Evolutionary conservation across 202 grass and related monocot genomes (phyloP).

Genomic region (Elaeis oleifera): DNA sequence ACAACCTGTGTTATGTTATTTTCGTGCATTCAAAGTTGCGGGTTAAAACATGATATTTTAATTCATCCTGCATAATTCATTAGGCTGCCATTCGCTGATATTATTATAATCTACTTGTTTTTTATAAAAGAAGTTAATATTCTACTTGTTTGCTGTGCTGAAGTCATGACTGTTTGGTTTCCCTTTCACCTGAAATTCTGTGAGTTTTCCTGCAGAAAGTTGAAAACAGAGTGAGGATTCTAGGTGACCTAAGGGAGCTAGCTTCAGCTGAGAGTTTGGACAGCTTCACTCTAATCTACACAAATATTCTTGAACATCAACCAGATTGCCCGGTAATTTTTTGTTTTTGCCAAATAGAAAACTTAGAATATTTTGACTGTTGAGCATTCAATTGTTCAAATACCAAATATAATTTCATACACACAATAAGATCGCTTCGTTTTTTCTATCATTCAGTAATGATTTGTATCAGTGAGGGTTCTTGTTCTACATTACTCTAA

Average conservation of each 20-base stretch:
- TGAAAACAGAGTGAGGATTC: slow-evolving; percentile 85
- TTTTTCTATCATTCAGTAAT: background rate
- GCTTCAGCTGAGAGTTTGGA: slow-evolving; percentile 98
- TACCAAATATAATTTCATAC: background rate
- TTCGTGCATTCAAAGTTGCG: background rate
- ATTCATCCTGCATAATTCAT: no score
- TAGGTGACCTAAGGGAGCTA: slow-evolving; percentile 93
- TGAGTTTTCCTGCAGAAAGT: slow-evolving; percentile 72
- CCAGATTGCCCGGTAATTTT: slow-evolving; percentile 90
- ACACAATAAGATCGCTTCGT: background rate
- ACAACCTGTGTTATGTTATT: background rate
- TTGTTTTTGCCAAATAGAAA: slow-evolving; percentile 6
- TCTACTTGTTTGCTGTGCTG: no score
- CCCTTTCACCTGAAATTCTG: slow-evolving; percentile 15
- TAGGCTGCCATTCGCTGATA: no score
- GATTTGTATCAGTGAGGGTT: background rate
- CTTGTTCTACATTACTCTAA: slow-evolving; percentile 20
- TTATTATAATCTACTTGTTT: no score
- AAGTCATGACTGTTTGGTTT: background rate
- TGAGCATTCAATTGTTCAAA: background rate
- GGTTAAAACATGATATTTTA: background rate
- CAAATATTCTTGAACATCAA: slow-evolving; percentile 97
- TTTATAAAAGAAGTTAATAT: no score
- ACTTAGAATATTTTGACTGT: background rate
- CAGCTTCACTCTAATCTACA: slow-evolving; percentile 95